phyloP scores from a whole-genome alignment of 441 rosid species.

The Pelargonium hybrid region DNA sequence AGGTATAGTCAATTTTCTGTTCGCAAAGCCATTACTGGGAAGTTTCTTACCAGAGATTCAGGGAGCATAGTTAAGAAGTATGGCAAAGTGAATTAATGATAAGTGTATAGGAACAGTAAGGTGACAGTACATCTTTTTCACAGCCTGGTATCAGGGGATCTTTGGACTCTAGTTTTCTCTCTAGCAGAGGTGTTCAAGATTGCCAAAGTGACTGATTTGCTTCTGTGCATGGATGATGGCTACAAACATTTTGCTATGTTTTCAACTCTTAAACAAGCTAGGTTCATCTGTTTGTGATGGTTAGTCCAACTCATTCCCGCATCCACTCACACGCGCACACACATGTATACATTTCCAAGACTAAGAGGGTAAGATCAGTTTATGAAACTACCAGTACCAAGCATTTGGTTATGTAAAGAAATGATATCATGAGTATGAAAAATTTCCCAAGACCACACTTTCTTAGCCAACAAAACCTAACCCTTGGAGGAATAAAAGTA shows the following conservation, averaged over 20 bases:
- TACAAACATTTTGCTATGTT: neutral
- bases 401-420: neutral
- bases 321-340: neutral
- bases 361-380: neutral
- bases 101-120: neutral
- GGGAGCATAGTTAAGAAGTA: neutral
- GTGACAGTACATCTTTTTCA: neutral
- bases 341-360: neutral
- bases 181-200: neutral
- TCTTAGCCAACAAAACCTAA: neutral
- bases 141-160: neutral
- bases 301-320: neutral
- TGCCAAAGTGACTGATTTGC: neutral
- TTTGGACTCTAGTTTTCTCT: neutral
- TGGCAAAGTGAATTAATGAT: neutral
- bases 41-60: neutral
- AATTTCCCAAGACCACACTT: neutral
- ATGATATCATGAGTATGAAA: neutral
- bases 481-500: slow-evolving; percentile 7
- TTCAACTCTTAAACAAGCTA: neutral
- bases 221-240: neutral
- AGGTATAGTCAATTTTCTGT: neutral
- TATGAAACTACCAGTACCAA: neutral
- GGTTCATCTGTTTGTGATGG: neutral
- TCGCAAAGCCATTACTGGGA: neutral